Conservation (phyloP, 108 stramenopile species). For the Cyclostephanos invisitatus region DNA sequence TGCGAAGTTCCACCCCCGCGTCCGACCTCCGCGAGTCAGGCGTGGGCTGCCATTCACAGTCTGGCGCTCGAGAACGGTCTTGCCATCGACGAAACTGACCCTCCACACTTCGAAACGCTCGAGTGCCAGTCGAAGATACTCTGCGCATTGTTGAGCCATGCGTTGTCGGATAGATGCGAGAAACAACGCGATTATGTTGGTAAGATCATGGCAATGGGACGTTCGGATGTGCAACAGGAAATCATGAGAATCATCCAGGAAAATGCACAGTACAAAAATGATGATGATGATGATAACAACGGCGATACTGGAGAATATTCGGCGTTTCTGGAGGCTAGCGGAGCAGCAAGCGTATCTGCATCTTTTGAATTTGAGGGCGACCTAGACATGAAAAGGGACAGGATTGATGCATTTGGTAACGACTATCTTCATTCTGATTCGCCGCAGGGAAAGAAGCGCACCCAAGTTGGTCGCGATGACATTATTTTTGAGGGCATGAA, state of each 20-base stretch:
- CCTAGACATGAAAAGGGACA: slow-evolving; percentile 18
- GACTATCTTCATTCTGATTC: slow-evolving; percentile 5
- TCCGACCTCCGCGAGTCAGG: slow-evolving; percentile 18
- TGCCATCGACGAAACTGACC: slow-evolving; percentile 2
- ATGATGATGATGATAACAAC: slow-evolving; percentile 25
- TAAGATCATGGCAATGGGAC: slow-evolving; percentile 33
- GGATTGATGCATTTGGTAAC: slow-evolving; percentile 19
- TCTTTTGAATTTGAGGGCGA: slow-evolving; percentile 18
- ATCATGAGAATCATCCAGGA: slow-evolving; percentile 48
- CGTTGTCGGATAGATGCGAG: slow-evolving; percentile 31
- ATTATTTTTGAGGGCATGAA: neutral
- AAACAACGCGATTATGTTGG: slow-evolving; percentile 30
- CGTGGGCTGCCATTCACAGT: slow-evolving; percentile 18
- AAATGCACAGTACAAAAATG: slow-evolving; percentile 9
- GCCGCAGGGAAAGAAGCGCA: slow-evolving; percentile 19
- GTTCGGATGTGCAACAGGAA: slow-evolving; percentile 40
- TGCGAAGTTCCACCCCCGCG: slow-evolving; percentile 6
- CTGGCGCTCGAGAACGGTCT: slow-evolving; percentile 2
- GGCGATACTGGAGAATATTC: slow-evolving; percentile 27
- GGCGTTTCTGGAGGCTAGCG: slow-evolving; percentile 24
- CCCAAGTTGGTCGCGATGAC: slow-evolving; percentile 22
- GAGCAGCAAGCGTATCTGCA: slow-evolving; percentile 12
- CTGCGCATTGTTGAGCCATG: slow-evolving; percentile 33
- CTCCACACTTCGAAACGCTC: slow-evolving; percentile 7
- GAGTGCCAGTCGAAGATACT: slow-evolving; percentile 27